Percentiles rank a stretch among this genome's conserved stretches.
These are phyloP conservation scores for Pulveroboletus frians DNA, from an alignment of 768 basidiomycete genomes.

Conservation along the genomic window DNA sequence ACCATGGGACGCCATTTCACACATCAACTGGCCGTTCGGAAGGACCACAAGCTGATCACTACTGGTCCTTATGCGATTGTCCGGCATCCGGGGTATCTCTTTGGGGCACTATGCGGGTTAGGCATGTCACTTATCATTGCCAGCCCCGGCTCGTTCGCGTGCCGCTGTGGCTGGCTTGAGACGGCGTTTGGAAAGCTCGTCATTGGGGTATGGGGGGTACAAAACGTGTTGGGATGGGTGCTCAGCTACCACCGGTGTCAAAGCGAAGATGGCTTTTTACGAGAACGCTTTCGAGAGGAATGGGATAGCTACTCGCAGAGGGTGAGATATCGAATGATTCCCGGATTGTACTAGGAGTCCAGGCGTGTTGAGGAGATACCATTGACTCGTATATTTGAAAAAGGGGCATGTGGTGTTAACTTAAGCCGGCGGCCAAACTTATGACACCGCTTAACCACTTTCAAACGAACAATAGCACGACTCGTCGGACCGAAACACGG, in stretches of 20 bases:
- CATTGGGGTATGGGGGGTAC: slow-evolving; percentile 27
- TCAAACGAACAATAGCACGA: too few species aligned
- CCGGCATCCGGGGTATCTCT: slow-evolving; percentile 34
- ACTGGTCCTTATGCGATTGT: slow-evolving; percentile 34
- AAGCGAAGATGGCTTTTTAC: slow-evolving; percentile 25
- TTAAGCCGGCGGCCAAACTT: not conserved
- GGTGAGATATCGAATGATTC: slow-evolving; percentile 27
- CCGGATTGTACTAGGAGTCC: slow-evolving; percentile 25
- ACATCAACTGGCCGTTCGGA: slow-evolving; percentile 29
- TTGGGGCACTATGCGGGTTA: slow-evolving; percentile 17
- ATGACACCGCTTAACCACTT: too few species aligned
- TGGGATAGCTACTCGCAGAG: slow-evolving; percentile 22
- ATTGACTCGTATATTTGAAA: too few species aligned
- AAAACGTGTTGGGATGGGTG: slow-evolving; percentile 23
- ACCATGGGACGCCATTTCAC: slow-evolving; percentile 33
- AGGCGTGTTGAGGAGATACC: too few species aligned
- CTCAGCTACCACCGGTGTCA: slow-evolving; percentile 26
- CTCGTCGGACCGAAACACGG: too few species aligned
- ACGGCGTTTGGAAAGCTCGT: slow-evolving; percentile 15
- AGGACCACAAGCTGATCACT: slow-evolving; percentile 29
- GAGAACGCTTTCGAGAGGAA: slow-evolving; percentile 16
- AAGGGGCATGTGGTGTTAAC: too few species aligned
- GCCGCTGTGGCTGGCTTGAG: slow-evolving; percentile 25
- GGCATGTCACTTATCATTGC: slow-evolving; percentile 31
- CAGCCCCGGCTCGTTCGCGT: slow-evolving; percentile 27